A percentile compares a stretch with the other conserved stretches of the same genome.
phyloP scores from a whole-genome alignment of 2,329 filamentous ascomycete species.

The Paraphoma chrysanthemicola region DNA sequence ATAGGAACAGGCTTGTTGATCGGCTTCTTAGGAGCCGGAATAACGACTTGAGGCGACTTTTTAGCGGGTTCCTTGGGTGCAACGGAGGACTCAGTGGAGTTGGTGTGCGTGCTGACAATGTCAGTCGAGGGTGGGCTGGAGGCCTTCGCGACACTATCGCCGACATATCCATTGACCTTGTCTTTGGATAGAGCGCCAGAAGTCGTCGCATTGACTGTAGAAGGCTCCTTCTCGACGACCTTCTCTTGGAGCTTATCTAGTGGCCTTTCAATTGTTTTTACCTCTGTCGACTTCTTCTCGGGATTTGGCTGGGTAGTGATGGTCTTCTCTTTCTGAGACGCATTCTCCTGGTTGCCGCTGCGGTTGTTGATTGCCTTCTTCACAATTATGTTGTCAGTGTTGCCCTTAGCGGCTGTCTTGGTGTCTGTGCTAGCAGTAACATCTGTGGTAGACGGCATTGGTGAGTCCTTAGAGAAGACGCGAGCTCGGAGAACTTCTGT shows the following conservation, averaged over 20 bases:
- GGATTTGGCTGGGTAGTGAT: not conserved
- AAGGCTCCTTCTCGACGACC: not conserved
- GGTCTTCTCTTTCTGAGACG: too few relatives aligned
- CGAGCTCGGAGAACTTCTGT: not conserved
- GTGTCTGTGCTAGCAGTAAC: not conserved
- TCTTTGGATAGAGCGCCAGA: not conserved
- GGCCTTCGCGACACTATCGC: not conserved
- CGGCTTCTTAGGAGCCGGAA: slow-evolving; percentile 1
- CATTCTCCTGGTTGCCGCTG: too few relatives aligned
- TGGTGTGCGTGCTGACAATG: not conserved
- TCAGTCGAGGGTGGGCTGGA: not conserved
- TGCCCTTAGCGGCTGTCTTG: not conserved
- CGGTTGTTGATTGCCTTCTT: too few relatives aligned
- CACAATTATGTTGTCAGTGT: not conserved
- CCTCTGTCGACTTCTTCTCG: not conserved
- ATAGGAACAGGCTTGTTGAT: not conserved
- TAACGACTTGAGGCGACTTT: not conserved
- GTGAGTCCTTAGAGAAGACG: not conserved
- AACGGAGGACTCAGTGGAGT: not conserved
- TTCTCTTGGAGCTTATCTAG: not conserved
- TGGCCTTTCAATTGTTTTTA: not conserved
- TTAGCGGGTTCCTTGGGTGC: slow-evolving; percentile 4
- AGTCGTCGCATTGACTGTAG: not conserved
- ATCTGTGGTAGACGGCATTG: not conserved
- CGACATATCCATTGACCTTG: not conserved